A percentile compares a stretch with the other conserved stretches of the same genome.
These are phyloP conservation scores for Neurospora sp. DNA, from an alignment of 495 filamentous ascomycete species.

Conservation along the genomic window DNA sequence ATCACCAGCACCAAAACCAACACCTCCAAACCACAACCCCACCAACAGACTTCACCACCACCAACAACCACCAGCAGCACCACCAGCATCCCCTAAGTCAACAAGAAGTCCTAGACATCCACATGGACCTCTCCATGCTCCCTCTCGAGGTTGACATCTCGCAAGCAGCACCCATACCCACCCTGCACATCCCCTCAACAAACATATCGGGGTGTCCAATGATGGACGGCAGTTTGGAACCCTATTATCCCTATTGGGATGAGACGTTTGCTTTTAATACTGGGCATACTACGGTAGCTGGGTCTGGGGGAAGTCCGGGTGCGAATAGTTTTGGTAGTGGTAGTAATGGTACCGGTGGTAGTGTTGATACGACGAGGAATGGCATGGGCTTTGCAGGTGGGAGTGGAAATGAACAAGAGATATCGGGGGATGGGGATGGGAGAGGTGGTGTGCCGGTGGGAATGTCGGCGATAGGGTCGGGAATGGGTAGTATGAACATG, in stretches of 20 bases:
- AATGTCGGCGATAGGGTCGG: constrained; percentile 29
- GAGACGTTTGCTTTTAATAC: constrained; percentile 13
- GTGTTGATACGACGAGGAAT: not conserved
- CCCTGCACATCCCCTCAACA: constrained; percentile 3
- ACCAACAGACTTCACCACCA: not conserved
- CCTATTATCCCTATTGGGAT: constrained; percentile 32
- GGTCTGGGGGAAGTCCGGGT: not conserved
- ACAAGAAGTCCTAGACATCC: not conserved
- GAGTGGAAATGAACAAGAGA: no score
- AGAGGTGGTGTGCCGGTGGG: constrained; percentile 22
- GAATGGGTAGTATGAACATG: not conserved
- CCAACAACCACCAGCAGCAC: not conserved
- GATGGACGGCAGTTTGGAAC: constrained; percentile 35
- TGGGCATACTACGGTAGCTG: not conserved
- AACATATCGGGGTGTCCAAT: constrained; percentile 28
- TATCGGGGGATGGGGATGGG: not conserved
- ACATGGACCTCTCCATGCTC: not conserved
- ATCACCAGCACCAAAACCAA: not conserved
- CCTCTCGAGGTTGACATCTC: not conserved
- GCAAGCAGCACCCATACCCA: not conserved
- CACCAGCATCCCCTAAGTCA: not conserved
- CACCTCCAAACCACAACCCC: not conserved
- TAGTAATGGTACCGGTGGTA: not conserved
- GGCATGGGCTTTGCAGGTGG: not conserved
- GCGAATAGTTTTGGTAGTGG: not conserved